Conservation (phyloP, 2,329 filamentous ascomycete genomes). For the Teratosphaeria epicoccoides region DNA sequence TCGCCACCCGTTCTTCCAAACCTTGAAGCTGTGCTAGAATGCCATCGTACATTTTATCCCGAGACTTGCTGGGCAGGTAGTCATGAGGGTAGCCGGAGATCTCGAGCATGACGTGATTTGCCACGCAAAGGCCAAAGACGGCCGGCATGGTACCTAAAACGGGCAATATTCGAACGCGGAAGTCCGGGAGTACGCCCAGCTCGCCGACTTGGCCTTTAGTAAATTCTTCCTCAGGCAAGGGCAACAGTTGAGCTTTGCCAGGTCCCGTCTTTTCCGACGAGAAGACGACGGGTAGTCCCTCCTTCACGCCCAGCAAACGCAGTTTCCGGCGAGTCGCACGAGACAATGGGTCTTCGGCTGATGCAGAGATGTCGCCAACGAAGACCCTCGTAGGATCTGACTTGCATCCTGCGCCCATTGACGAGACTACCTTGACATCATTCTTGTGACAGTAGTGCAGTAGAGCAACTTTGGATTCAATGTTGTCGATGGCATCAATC, state of each 20-base stretch:
- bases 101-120: slow-evolving; percentile 83
- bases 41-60: slow-evolving; percentile 86
- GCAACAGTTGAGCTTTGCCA: slow-evolving; percentile 82
- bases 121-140: slow-evolving; percentile 81
- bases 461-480: slow-evolving; percentile 87
- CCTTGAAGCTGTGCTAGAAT: slow-evolving; percentile 67
- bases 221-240: slow-evolving; percentile 79
- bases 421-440: slow-evolving; percentile 72
- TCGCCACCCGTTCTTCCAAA: slow-evolving; percentile 64
- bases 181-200: slow-evolving; percentile 79
- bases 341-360: slow-evolving; percentile 80
- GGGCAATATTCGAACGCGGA: slow-evolving; percentile 86
- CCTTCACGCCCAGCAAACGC: slow-evolving; percentile 64
- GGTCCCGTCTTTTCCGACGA: slow-evolving; percentile 83
- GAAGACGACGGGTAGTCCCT: slow-evolving; percentile 83
- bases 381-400: slow-evolving; percentile 73
- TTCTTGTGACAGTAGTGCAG: slow-evolving; percentile 77
- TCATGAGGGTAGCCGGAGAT: slow-evolving; percentile 77
- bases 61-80: slow-evolving; percentile 66
- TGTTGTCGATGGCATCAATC: slow-evolving; percentile 98
- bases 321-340: slow-evolving; percentile 70
- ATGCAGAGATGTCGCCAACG: slow-evolving; percentile 81
- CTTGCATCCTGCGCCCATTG: slow-evolving; percentile 95
- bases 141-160: slow-evolving; percentile 96
- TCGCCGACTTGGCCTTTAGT: slow-evolving; percentile 76